Percentiles rank a stretch among this genome's conserved stretches.
Evolutionary conservation across 1,139 yeast species (phyloP).

Genomic region (Geotrichum aggregatum): DNA sequence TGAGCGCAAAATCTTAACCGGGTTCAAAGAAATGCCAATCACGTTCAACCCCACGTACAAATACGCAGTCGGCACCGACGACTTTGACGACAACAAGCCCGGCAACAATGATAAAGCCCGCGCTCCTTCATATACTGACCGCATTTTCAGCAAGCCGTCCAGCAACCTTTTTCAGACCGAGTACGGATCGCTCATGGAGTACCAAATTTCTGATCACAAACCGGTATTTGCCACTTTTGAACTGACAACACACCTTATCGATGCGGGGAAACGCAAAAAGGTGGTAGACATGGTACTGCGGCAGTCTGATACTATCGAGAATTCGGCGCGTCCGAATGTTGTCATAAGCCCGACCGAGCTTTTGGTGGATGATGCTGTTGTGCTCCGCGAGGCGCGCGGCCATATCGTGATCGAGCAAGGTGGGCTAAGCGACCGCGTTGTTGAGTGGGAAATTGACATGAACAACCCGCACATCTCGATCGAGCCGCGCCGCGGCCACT

Average conservation of each 20-base stretch:
- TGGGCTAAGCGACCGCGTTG: constrained; percentile 9
- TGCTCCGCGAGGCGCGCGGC: constrained; percentile 22
- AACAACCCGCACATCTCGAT: constrained; percentile 13
- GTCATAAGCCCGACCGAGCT: constrained; percentile 34
- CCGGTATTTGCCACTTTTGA: constrained; percentile 60
- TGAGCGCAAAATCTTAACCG: constrained; percentile 52
- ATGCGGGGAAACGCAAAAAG: constrained; percentile 41
- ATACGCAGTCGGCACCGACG: constrained; percentile 41
- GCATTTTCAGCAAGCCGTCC: constrained; percentile 45
- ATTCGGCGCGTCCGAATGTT: constrained; percentile 43
- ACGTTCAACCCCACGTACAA: constrained; percentile 73
- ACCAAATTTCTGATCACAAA: constrained; percentile 64
- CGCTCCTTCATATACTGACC: constrained; percentile 77
- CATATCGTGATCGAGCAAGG: constrained; percentile 17
- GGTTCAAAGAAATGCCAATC: constrained; percentile 60
- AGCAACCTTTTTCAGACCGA: constrained; percentile 23
- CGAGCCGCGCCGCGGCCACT: constrained; percentile 26
- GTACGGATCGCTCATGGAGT: constrained; percentile 32
- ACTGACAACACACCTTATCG: constrained; percentile 47
- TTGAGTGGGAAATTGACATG: constrained; percentile 26
- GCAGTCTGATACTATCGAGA: constrained; percentile 43
- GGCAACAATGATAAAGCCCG: constrained; percentile 48
- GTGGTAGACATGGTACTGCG: constrained; percentile 41
- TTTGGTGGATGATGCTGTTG: constrained; percentile 22
- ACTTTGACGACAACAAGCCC: constrained; percentile 43